phyloP scores from a whole-genome alignment of 129 eudicot species.

The Flaveria ramosissima region DNA sequence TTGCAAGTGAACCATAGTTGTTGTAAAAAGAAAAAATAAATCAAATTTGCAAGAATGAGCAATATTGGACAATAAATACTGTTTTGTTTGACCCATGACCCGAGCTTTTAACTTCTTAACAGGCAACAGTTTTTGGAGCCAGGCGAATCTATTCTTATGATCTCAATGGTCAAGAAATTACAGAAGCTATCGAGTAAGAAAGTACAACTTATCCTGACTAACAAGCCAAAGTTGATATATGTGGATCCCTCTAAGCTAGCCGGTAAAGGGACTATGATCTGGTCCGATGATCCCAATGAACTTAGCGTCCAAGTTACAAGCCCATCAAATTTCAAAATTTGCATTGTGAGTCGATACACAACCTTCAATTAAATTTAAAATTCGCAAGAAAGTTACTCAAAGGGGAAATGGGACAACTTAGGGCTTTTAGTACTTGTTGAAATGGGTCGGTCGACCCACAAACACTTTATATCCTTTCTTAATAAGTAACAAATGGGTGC shows the following conservation, averaged over 20 bases:
- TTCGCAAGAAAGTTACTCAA: neutral
- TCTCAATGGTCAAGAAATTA: constrained; percentile 92
- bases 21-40: neutral
- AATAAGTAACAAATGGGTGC: neutral
- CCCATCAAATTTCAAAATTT: constrained; percentile 83
- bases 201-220: constrained; percentile 94
- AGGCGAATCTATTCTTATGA: constrained; percentile 91
- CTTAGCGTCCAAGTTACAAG: constrained; percentile 80
- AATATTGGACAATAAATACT: neutral
- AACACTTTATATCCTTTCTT: neutral
- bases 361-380: neutral
- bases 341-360: constrained; percentile 57
- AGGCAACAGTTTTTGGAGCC: constrained; percentile 96
- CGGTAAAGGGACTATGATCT: constrained; percentile 76
- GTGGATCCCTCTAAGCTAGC: constrained; percentile 85
- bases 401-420: neutral
- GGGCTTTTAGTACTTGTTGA: neutral
- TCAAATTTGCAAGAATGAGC: constrained; percentile 5
- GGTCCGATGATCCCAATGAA: constrained; percentile 95
- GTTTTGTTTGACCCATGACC: neutral
- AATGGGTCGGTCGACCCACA: neutral
- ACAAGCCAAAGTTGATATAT: constrained; percentile 85
- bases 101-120: constrained; percentile 21
- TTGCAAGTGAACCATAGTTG: neutral
- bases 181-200: constrained; percentile 88